These are phyloP conservation scores for Rhytidiadelphus loreus DNA, from an alignment of 225 moss, liverwort and hornwort genomes.

Conservation along the genomic window DNA sequence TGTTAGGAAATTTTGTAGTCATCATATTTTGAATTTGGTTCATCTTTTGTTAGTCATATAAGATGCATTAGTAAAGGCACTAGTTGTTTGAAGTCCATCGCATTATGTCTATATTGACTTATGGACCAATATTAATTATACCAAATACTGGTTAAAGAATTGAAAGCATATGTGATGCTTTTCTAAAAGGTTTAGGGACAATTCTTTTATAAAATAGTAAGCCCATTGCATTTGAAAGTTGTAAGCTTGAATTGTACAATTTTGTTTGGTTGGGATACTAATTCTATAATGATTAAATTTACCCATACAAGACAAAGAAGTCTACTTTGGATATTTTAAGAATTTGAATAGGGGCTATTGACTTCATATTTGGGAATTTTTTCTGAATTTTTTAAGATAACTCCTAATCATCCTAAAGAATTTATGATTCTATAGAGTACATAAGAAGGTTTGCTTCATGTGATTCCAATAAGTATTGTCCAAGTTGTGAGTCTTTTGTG, in stretches of 20 bases:
- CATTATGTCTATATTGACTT: not conserved
- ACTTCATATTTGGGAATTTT: too few relatives aligned
- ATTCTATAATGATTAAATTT: too few relatives aligned
- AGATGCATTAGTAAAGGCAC: not conserved
- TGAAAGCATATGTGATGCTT: not conserved
- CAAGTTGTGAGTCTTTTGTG: too few relatives aligned
- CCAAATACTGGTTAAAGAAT: not conserved
- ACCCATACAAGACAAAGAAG: too few relatives aligned
- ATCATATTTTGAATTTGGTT: not conserved
- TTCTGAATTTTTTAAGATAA: not conserved
- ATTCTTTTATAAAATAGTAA: not conserved
- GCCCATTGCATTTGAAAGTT: not conserved
- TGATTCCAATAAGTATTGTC: too few relatives aligned
- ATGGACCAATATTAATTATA: not conserved
- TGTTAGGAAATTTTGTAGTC: too few relatives aligned
- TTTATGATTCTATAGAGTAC: too few relatives aligned
- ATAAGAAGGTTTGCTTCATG: too few relatives aligned
- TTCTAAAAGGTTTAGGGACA: rapidly evolving
- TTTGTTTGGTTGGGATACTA: too few relatives aligned
- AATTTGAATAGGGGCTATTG: too few relatives aligned
- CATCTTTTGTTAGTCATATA: not conserved
- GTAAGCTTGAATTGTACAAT: not conserved
- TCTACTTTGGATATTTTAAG: too few relatives aligned
- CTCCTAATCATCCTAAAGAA: not conserved
- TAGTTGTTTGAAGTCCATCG: too few relatives aligned